Percentiles rank a stretch among this genome's conserved stretches.
These are phyloP conservation scores for Ailanthus altissimus DNA, from an alignment of 345 rosid genomes.

Conservation along the genomic window DNA sequence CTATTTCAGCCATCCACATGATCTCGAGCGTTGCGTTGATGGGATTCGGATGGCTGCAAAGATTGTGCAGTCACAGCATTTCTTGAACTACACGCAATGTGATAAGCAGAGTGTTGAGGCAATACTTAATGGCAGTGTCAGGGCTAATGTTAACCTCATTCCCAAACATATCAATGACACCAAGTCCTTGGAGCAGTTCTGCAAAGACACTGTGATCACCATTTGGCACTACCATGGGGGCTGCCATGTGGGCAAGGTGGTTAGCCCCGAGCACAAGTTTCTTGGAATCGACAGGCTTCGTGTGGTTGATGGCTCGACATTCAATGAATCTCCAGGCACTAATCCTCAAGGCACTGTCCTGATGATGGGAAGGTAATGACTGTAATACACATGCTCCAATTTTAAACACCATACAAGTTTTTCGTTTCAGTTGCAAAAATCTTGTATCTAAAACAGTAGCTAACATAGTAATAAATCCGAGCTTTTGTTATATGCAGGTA, in stretches of 20 bases:
- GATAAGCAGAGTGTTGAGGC: slow-evolving; percentile 52
- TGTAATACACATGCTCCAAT: background rate
- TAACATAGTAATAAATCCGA: background rate
- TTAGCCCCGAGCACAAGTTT: slow-evolving; percentile 51
- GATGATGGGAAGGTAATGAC: slow-evolving; percentile 95
- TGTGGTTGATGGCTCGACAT: slow-evolving; percentile 81
- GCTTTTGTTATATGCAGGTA: slow-evolving; percentile 56
- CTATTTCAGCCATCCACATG: slow-evolving; percentile 79
- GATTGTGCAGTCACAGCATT: slow-evolving; percentile 63
- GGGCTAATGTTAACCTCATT: slow-evolving; percentile 79
- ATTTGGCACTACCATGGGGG: slow-evolving; percentile 99
- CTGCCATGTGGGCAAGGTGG: slow-evolving; percentile 82
- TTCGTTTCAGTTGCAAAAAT: background rate
- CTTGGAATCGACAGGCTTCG: slow-evolving; percentile 73
- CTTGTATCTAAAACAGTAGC: background rate
- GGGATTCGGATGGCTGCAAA: slow-evolving; percentile 62
- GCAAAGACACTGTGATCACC: slow-evolving; percentile 87
- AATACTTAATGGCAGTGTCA: slow-evolving; percentile 66
- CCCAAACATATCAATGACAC: slow-evolving; percentile 80
- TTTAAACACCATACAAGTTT: background rate
- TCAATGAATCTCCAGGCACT: slow-evolving; percentile 84
- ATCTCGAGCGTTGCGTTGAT: slow-evolving; percentile 68
- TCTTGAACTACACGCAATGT: slow-evolving; percentile 57
- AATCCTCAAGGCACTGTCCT: slow-evolving; percentile 95
- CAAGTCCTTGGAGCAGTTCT: slow-evolving; percentile 87